These are phyloP conservation scores for Tulasnella calospora DNA, from an alignment of 768 basidiomycete genomes.

Conservation along the genomic window DNA sequence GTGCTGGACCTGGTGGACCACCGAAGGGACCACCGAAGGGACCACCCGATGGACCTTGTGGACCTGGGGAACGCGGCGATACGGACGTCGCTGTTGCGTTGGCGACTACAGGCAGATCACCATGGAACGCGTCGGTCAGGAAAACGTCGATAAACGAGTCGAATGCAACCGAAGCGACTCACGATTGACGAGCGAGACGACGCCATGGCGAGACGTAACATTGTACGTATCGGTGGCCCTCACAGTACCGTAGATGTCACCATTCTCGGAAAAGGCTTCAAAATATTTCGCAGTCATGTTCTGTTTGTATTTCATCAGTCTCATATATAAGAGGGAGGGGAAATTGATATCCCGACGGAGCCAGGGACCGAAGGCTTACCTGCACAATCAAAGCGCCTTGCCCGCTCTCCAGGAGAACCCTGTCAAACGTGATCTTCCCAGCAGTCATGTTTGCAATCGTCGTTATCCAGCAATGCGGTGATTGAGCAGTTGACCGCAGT, in stretches of 20 bases:
- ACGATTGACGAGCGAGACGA: constrained; percentile 1
- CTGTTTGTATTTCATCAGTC: neutral
- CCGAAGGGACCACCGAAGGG: too few relatives aligned
- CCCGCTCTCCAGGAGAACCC: neutral
- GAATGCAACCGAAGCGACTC: neutral
- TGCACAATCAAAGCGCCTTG: neutral
- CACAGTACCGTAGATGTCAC: neutral
- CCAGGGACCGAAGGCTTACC: neutral
- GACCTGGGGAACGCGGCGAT: neutral
- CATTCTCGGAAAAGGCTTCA: neutral
- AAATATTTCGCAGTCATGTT: neutral
- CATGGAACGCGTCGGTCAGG: neutral
- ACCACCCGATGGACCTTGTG: too few relatives aligned
- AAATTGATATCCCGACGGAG: neutral
- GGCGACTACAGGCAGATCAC: neutral
- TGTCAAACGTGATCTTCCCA: neutral
- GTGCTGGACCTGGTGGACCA: neutral
- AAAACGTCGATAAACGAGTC: neutral
- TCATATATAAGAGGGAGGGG: neutral
- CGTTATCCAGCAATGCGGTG: neutral
- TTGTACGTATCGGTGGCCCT: neutral
- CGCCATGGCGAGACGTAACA: neutral
- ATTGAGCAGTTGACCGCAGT: neutral
- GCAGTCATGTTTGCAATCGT: neutral
- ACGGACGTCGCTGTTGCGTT: neutral